Evolutionary conservation across 257 asterid species (phyloP), one percentile per base, ranked within the genome.

Genomic region (Linaria vulgaris): DNA sequence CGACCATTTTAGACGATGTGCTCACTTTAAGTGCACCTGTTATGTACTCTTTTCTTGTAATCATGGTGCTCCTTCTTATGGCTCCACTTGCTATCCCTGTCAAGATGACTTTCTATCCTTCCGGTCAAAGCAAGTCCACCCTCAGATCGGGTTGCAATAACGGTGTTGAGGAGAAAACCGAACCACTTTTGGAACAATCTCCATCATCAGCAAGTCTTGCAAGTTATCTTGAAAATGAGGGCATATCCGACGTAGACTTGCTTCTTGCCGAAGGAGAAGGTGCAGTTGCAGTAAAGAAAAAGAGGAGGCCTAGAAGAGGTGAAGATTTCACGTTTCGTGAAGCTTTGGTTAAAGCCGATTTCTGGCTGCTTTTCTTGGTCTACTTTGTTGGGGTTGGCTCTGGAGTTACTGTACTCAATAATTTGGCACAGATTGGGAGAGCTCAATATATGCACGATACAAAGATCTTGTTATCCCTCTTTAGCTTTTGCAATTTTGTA

Each of bases 381-480:
- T 79, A 80, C 66, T 85, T 88, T 72, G 76, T 80, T 17, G 94
- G 96, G 15, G 90, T 85, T 54, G 94, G 90, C 30, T 75, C 94
- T 13, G 88, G 94, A 24, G 90, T 87, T 48, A 85, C 94, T 7
- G 94, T 88, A 39, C 80, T 88, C 62, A 88, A 88, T 75, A 88
- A 88, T 75, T 73, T 88, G 63, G 94, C 96, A 5, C 91, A 88
- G 43, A 81, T 88, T 4, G 91, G 94, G 47, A 74, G 79, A 50
- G 88, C 91, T 62, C 85, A 77, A 61, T 55, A 78, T 59, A 72
- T 79, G 77, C 61, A 76, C 0, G 79, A 83, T 66, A 85, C 94
- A 0, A 85, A 75, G 61, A 23, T 88, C 65, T 75, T 88, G 31
- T 63, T 85, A 48, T 79, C 87, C 16, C 74, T 87, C 61, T 85